These are phyloP conservation scores for Vachellia collinsii DNA, from an alignment of 306 rosid species.

Conservation along the genomic window DNA sequence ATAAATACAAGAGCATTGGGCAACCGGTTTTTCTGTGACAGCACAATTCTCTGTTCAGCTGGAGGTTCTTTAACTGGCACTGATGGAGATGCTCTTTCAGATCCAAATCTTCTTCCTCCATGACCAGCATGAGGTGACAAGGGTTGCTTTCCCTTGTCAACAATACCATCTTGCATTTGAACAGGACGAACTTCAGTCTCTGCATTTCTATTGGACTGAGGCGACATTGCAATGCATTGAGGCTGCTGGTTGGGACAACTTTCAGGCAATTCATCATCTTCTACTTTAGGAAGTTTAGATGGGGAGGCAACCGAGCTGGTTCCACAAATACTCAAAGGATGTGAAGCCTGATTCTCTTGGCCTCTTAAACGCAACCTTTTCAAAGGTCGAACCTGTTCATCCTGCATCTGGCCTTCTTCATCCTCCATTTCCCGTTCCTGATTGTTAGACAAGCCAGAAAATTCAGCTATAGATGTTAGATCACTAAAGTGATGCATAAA, in stretches of 20 bases:
- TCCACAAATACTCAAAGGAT: conserved; percentile 35
- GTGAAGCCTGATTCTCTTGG: conserved; percentile 50
- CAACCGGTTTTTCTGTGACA: conserved; percentile 39
- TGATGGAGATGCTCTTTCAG: conserved; percentile 39
- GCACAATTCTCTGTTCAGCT: conserved; percentile 42
- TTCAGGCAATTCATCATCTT: conserved; percentile 44
- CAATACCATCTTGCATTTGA: conserved; percentile 36
- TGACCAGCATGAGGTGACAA: conserved; percentile 42
- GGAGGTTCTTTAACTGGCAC: conserved; percentile 46
- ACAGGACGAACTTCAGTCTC: conserved; percentile 45
- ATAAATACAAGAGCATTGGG: conserved; percentile 45
- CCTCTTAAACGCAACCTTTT: conserved; percentile 80
- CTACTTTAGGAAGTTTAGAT: conserved; percentile 57
- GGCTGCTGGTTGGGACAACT: conserved; percentile 45
- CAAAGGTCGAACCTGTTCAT: conserved; percentile 64
- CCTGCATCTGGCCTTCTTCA: conserved; percentile 50
- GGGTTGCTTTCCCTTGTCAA: conserved; percentile 79
- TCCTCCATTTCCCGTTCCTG: conserved; percentile 49
- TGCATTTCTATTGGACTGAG: conserved; percentile 36
- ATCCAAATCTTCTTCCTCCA: conserved; percentile 40
- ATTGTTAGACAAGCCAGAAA: conserved; percentile 34
- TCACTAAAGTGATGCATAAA: conserved; percentile 18
- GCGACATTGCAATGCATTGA: conserved; percentile 36
- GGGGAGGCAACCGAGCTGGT: conserved; percentile 40
- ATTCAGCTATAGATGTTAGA: conserved; percentile 29